Percentiles rank a stretch among this genome's conserved stretches.
Conservation (phyloP, 805 yeast genomes). For the Groenewaldozyma tartarivorans region DNA sequence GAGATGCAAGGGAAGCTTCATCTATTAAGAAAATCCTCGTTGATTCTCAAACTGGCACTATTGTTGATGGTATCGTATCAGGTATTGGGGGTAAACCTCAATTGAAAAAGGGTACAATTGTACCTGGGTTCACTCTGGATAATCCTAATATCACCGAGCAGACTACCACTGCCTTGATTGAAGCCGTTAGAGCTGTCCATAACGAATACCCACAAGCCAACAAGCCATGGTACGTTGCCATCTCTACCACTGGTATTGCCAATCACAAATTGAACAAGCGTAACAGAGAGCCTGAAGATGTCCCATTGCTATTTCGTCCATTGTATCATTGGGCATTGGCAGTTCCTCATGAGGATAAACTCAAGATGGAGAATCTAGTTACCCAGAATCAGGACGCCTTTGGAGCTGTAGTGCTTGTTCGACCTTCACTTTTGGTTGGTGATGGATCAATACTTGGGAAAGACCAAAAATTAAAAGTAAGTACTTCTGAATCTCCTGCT, state of each 20-base stretch:
- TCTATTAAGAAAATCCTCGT: neutral
- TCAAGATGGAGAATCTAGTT: neutral
- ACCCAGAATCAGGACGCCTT: neutral
- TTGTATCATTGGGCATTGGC: neutral
- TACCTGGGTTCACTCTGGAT: neutral
- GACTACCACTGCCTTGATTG: neutral
- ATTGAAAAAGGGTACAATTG: no score
- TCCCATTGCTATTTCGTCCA: neutral
- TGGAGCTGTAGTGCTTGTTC: neutral
- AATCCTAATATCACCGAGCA: neutral
- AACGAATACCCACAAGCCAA: no score
- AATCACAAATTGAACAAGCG: no score
- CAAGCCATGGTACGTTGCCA: neutral
- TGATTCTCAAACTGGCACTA: no score
- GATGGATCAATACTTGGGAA: neutral
- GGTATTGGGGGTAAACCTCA: neutral
- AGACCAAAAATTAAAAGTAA: neutral
- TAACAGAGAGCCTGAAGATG: neutral
- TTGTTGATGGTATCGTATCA: neutral
- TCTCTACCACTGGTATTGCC: neutral
- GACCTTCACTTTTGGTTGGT: neutral
- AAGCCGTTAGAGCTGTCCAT: neutral
- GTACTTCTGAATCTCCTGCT: neutral
- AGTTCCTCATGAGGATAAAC: neutral
- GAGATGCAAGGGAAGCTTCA: neutral